A percentile compares a stretch with the other conserved stretches of the same genome.
Evolutionary conservation across 139 green algal genomes (phyloP).

Genomic region (Micromonas commoda): DNA sequence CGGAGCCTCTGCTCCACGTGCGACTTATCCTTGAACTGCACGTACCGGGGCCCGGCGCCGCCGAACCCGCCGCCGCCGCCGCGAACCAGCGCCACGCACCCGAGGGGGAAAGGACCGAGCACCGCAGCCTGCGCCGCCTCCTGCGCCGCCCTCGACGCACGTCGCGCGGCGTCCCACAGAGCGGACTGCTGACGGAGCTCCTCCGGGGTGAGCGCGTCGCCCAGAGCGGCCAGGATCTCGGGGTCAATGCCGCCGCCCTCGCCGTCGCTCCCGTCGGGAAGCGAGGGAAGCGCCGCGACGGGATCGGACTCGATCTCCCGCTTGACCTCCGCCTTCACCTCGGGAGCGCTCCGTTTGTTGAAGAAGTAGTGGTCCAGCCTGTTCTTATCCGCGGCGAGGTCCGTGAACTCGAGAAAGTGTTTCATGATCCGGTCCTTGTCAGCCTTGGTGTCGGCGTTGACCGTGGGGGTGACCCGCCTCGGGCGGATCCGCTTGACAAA

Average conservation of each 20-base stretch:
- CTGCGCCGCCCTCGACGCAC: no score
- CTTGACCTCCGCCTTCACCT: neutral
- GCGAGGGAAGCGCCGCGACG: no score
- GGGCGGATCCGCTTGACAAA: constrained; percentile 9
- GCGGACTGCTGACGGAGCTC: neutral
- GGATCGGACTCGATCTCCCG: no score
- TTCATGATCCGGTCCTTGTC: constrained; percentile 11
- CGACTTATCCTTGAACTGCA: neutral
- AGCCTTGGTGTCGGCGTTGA: neutral
- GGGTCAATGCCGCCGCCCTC: neutral
- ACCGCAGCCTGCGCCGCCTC: no score
- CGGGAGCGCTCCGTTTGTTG: neutral
- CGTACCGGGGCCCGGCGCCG: neutral
- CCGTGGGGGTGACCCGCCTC: constrained; percentile 15
- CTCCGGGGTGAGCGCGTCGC: neutral
- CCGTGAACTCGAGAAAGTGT: constrained; percentile 1
- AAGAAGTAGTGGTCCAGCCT: constrained; percentile 10
- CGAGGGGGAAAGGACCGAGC: constrained; percentile 19
- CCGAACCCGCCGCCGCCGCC: neutral
- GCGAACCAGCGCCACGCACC: constrained; percentile 12
- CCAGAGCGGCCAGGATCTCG: neutral
- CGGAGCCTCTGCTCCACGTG: constrained; percentile 10
- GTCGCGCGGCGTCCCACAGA: neutral
- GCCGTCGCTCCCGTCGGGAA: no score
- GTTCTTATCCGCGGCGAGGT: neutral